Evolutionary conservation across 805 yeast genomes (phyloP), one percentile per base, ranked within the genome.

Genomic region (Crinitomyces ghanaensis): DNA sequence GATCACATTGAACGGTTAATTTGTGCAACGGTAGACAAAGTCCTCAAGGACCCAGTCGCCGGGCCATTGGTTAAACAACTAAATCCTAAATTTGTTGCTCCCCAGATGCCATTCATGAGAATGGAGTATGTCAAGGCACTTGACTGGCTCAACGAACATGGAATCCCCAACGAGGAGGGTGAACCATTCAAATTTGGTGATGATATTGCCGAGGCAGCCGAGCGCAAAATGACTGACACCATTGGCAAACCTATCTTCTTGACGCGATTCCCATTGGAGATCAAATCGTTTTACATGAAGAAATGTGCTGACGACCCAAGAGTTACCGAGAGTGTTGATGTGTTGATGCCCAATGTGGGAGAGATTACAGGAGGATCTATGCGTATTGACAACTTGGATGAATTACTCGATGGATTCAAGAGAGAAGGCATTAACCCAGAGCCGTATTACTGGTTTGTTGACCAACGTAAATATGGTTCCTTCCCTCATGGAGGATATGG

Each of bases 401-500:
- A 88, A 60, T 69, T 91, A 49, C 56, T 80, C 49, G 93, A 74
- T 30, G 96, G 95, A 33, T 80, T 88, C 70, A 77, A 77, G 63
- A 82, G 96, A 64, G 99, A 91, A 66, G 76, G 77, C 37, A 82
- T 91, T 51, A 77, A 75, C 56, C 69, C 83, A 36, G 73, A 66
- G 15, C 68, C 88, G 21, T 91, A 91, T 72, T 86, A 88, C 70
- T 91, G 96, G 96, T 93, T 82, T 63, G 73, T 74, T 38, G 98
- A 91, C 57, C 88, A 80, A 65, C 77, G 98, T 63, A 78, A 80
- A 63, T 91, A 91, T 63, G 99, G 99, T 59, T 79, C 96, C 8
- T 81, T 83, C 63, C 96, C 96, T 26, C 98, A 91, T 56, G 99
- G 99, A 60, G 99, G 99, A 47, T 91, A 91, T 65, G 99, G 99